Base-by-base conservation (phyloP, 2,329 filamentous ascomycete species). In the Pyrenophora teres region DNA sequence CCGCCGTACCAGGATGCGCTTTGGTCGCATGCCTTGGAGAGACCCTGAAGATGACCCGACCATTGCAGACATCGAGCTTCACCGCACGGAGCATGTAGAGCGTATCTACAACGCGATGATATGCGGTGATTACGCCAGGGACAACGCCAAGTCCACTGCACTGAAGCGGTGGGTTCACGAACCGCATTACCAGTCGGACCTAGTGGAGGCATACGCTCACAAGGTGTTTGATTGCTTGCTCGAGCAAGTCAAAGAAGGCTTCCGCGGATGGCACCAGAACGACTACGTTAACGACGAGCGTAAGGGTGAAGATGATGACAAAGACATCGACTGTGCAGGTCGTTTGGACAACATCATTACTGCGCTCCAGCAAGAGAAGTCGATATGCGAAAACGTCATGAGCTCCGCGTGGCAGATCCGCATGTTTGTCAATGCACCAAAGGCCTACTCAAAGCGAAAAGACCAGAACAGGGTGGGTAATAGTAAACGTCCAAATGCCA, bases 351-450 rank as follows among this genome's bases (percentile, higher is more conserved):
- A 68, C 25, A 62, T 73, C 43, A 60, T 73, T 15, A 46, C 52
- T 12, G 69, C 64, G 1, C 60, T 73, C 1, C 63, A 68, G 54
- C 62, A 67, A 27, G 70, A 73, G 44, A 73, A 72, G 57, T 71
- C 69, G 0, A 70, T 73, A 13, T 72, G 70, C 46, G 70, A 73
- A 36, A 70, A 73, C 42, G 68, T 73, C 13, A 70, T 73, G 62
- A 65, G 59, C 49, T 72, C 69, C 1, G 68, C 67, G 2, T 66
- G 67, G 36, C 68, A 72, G 48, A 70, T 72, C 37, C 60, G 70
- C 6, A 73, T 73, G 69, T 73, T 73, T 30, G 68, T 73, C 13
- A 73, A 73, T 31, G 70, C 70, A 6, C 70, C 70, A 0, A 64
- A 63, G 18, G 70, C 69, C 0, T 73, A 72, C 31, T 64, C 69